These are phyloP conservation scores for Mucor racemosus DNA, from an alignment of 371 early-diverging fungal genomes.

Conservation along the genomic window DNA sequence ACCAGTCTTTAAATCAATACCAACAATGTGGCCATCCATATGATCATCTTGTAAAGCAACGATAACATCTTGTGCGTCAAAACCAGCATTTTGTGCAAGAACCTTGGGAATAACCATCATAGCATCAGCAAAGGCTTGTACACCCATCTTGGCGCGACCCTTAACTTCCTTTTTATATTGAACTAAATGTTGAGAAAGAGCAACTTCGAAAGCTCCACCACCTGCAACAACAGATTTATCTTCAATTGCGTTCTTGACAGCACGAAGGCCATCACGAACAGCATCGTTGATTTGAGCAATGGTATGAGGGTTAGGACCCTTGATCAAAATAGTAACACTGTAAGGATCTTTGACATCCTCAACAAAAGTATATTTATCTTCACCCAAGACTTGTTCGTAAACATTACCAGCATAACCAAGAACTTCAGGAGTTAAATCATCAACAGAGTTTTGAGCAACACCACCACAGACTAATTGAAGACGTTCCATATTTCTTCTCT, in stretches of 20 bases:
- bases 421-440: slow-evolving; percentile 87
- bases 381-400: slow-evolving; percentile 97
- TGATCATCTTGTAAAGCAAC: slow-evolving; percentile 93
- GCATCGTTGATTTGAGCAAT: slow-evolving; percentile 97
- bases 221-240: slow-evolving; percentile 94
- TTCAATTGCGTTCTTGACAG: slow-evolving; percentile 97
- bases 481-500: slow-evolving; percentile 99
- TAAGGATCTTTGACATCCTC: slow-evolving; percentile 96
- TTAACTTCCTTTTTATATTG: slow-evolving; percentile 91
- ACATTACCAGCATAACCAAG: slow-evolving; percentile 96
- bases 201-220: slow-evolving; percentile 96
- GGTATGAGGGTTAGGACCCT: slow-evolving; percentile 96
- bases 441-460: slow-evolving; percentile 96
- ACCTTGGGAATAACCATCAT: slow-evolving; percentile 96
- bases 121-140: slow-evolving; percentile 97
- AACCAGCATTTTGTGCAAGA: slow-evolving; percentile 95
- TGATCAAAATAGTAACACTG: slow-evolving; percentile 96
- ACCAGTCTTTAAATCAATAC: slow-evolving; percentile 94
- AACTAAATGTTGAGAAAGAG: slow-evolving; percentile 79
- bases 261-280: slow-evolving; percentile 97
- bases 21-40: slow-evolving; percentile 88
- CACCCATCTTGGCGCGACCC: slow-evolving; percentile 95
- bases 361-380: slow-evolving; percentile 99
- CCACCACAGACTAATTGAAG: slow-evolving; percentile 98
- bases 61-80: slow-evolving; percentile 97